These are phyloP conservation scores for Zoysia japonica DNA, from an alignment of 176 grass and related monocot genomes.

Conservation along the genomic window DNA sequence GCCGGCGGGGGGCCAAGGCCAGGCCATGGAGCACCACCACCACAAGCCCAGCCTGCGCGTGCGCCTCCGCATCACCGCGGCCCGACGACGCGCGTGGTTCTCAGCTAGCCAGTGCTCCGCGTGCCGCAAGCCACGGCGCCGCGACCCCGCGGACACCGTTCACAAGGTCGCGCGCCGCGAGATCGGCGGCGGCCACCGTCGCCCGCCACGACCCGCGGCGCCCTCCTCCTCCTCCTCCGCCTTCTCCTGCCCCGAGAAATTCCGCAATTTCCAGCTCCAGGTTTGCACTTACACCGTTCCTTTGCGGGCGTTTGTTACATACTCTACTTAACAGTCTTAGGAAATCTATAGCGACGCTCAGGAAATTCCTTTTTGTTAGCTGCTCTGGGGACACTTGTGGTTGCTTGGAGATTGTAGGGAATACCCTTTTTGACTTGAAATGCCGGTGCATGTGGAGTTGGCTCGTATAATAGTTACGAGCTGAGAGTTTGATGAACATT, in stretches of 20 bases:
- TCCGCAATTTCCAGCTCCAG: constrained; percentile 65
- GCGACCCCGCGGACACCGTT: constrained; percentile 46
- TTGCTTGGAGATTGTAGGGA: neutral
- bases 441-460: neutral
- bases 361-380: neutral
- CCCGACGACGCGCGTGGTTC: constrained; percentile 46
- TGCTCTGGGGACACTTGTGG: neutral
- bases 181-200: constrained; percentile 57
- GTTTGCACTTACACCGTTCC: neutral
- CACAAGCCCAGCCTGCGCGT: constrained; percentile 48
- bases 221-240: constrained; percentile 42
- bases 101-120: constrained; percentile 25
- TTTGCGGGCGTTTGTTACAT: neutral
- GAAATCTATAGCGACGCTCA: neutral
- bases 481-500: neutral
- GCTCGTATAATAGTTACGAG: neutral
- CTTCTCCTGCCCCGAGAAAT: constrained; percentile 59
- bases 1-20: neutral
- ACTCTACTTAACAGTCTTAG: neutral
- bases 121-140: constrained; percentile 41
- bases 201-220: constrained; percentile 38
- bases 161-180: constrained; percentile 55
- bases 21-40: constrained; percentile 48
- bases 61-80: constrained; percentile 58
- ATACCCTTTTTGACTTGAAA: neutral